phyloP scores from a whole-genome alignment of 179 eudicot species.

The Spergularia azorica region DNA sequence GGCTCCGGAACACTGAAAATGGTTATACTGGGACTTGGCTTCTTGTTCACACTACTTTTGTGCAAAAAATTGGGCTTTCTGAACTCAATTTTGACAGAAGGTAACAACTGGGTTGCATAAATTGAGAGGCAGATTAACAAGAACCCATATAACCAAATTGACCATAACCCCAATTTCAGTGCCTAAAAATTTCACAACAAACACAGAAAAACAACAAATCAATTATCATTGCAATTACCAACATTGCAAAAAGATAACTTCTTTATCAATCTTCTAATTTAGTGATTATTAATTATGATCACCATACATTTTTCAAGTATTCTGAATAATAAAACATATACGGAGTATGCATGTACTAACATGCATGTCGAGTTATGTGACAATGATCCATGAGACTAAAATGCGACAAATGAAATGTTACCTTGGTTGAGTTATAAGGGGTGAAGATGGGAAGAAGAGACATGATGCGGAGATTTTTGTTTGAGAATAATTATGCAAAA shows the following conservation, averaged over 20 bases:
- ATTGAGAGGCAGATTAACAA: constrained; percentile 66
- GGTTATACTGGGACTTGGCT: constrained; percentile 49
- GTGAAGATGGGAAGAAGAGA: constrained; percentile 2
- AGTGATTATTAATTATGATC: not conserved
- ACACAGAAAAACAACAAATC: not conserved
- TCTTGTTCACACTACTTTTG: constrained; percentile 16
- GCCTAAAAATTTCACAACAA: constrained; percentile 41
- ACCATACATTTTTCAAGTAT: not conserved
- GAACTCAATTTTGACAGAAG: constrained; percentile 45
- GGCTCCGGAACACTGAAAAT: constrained; percentile 62
- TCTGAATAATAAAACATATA: not conserved
- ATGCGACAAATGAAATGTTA: not conserved
- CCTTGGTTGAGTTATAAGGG: constrained; percentile 23
- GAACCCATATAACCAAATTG: constrained; percentile 81
- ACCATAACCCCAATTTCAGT: constrained; percentile 53
- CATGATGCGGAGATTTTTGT: not conserved
- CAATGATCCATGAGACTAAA: too few species aligned
- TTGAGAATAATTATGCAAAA: not conserved
- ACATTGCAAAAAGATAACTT: not conserved
- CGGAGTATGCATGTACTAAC: too few species aligned
- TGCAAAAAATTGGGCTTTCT: constrained; percentile 30
- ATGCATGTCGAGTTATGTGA: too few species aligned
- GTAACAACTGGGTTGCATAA: constrained; percentile 59
- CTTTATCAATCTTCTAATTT: not conserved
- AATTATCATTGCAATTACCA: not conserved